Base-by-base conservation (phyloP, 2,329 filamentous ascomycete species). In the Amauroascus niger region DNA sequence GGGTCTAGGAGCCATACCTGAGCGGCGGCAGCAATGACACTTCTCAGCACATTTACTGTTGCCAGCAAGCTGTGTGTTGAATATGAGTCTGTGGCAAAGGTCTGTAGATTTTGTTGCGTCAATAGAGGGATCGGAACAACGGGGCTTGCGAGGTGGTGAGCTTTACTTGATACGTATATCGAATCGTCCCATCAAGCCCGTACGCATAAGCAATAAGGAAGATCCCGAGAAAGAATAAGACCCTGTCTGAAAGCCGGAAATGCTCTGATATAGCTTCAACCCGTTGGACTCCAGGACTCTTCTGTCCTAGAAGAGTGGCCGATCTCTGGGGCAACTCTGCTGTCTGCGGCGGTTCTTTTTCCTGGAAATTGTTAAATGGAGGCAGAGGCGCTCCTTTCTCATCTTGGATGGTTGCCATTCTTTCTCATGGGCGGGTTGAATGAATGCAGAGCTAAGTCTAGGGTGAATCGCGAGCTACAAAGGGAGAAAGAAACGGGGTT, bases 141-240 rank as follows among this genome's bases (percentile, higher is more conserved):
- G 24, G 20, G n/a, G 18, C 9, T 11, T 41, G 26, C 24, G 26
- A n/a, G n/a, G 26, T 5, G 11, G 49, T 52, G 18, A 48, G 20
- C 6, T 58, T 52, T 60, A 69, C 66, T 59, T 76, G 76, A 60
- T 79, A 81, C 6, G 74, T 72, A 57, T 74, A 76, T 11, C 80
- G 74, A 41, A 83, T 70, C 1, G 72, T 77, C 22, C 77, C 77
- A 58, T 83, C 80, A 20, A 84, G 71, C 1, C 79, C 78, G 63
- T 84, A 86, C 32, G 76, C 79, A 64, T 83, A 86, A 9, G 81
- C 77, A 51, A 84, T 69, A 30, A 85, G 64, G 63, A 85, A 84
- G 58, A 84, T 71, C 22, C 80, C 73, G 8, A 77, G 61, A 66
- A 84, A 84, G 63, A 86, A 74, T 57, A 74, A 71, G 55, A 79